phyloP scores from a whole-genome alignment of 192 early-diverging fungal species.

The Podila horticola region DNA sequence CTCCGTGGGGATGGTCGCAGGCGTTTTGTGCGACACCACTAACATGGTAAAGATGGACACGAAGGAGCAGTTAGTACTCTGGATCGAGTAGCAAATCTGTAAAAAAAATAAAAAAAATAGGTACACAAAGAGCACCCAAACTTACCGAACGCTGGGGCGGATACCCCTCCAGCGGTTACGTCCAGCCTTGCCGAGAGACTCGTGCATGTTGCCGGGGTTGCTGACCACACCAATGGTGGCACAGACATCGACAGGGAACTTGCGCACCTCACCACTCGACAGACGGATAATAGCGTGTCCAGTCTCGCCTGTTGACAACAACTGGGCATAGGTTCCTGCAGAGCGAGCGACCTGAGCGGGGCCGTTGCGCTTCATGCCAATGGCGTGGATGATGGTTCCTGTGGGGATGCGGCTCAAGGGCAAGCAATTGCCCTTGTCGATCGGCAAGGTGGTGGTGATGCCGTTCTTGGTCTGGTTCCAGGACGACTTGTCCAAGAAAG shows the following conservation, averaged over 20 bases:
- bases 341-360: slow-evolving; percentile 82
- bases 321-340: slow-evolving; percentile 88
- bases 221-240: slow-evolving; percentile 92
- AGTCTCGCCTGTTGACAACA: slow-evolving; percentile 79
- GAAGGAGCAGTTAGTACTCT: background rate
- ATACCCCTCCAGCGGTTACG: slow-evolving; percentile 82
- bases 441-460: slow-evolving; percentile 53
- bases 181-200: slow-evolving; percentile 91
- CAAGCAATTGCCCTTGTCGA: slow-evolving; percentile 92
- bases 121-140: background rate
- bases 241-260: slow-evolving; percentile 83
- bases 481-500: slow-evolving; percentile 57
- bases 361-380: slow-evolving; percentile 81
- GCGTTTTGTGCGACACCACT: slow-evolving; percentile 97
- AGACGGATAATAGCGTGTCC: slow-evolving; percentile 89
- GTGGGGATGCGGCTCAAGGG: slow-evolving; percentile 91
- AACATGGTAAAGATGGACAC: background rate
- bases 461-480: slow-evolving; percentile 51
- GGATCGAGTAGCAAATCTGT: background rate
- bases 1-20: slow-evolving; percentile 96
- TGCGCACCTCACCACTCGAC: slow-evolving; percentile 86
- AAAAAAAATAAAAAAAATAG: background rate
- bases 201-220: slow-evolving; percentile 91
- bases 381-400: slow-evolving; percentile 89
- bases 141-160: slow-evolving; percentile 82